Conservation (phyloP, 371 early-diverging fungal genomes). For the Mucor plumbeus region DNA sequence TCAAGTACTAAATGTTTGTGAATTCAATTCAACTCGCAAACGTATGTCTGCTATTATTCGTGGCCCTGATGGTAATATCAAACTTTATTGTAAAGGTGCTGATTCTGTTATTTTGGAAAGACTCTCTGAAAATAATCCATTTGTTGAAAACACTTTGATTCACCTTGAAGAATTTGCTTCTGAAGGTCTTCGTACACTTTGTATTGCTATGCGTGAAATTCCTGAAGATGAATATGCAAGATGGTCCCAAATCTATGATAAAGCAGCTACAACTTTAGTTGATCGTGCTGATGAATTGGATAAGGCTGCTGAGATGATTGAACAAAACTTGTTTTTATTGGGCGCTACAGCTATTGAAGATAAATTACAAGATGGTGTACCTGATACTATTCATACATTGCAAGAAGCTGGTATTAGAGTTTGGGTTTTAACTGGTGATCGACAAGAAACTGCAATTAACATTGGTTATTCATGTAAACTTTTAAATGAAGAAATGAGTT, state of each 20-base stretch:
- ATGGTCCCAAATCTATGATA: conserved; percentile 86
- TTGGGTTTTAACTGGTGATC: conserved; percentile 97
- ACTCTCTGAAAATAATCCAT: conserved; percentile 76
- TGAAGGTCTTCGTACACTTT: conserved; percentile 93
- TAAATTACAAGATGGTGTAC: conserved; percentile 97
- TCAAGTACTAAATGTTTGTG: conserved; percentile 93
- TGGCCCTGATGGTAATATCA: conserved; percentile 88
- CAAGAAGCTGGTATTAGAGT: conserved; percentile 94
- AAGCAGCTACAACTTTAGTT: conserved; percentile 87
- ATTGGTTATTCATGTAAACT: conserved; percentile 92
- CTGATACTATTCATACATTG: conserved; percentile 95
- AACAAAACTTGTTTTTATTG: conserved; percentile 86
- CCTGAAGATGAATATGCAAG: conserved; percentile 85
- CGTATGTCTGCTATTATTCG: conserved; percentile 96
- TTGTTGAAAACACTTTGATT: conserved; percentile 76
- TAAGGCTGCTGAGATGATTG: conserved; percentile 93
- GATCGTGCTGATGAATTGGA: conserved; percentile 90
- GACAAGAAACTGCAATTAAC: conserved; percentile 94
- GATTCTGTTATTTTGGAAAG: conserved; percentile 98
- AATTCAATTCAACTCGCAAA: conserved; percentile 97
- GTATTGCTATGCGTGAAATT: conserved; percentile 92
- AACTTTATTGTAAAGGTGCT: conserved; percentile 97
- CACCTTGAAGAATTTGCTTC: conserved; percentile 89
- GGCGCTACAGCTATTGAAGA: conserved; percentile 99
- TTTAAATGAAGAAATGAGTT: conserved; percentile 82